These are phyloP conservation scores for Eucalyptus pumila DNA, from an alignment of 345 rosid genomes.

Conservation along the genomic window DNA sequence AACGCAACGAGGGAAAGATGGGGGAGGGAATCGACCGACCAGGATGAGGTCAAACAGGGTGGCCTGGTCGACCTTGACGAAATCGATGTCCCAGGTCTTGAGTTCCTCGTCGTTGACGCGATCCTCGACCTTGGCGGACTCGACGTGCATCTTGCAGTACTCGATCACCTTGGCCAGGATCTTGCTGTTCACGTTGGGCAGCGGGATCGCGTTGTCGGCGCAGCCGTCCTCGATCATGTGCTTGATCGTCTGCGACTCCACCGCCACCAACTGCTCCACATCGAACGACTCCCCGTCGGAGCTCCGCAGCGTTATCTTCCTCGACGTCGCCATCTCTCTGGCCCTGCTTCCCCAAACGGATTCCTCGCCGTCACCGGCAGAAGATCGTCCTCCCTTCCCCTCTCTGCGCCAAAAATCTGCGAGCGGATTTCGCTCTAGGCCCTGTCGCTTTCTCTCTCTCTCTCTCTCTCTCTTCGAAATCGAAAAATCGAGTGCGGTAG, in stretches of 20 bases:
- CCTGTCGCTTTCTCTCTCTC: too few species aligned
- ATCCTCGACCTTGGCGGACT: constrained; percentile 3
- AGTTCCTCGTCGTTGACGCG: constrained; percentile 11
- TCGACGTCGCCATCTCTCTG: background rate
- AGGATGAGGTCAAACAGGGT: constrained; percentile 39
- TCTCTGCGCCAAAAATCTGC: background rate
- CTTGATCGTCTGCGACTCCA: constrained; percentile 55
- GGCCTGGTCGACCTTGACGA: constrained; percentile 34
- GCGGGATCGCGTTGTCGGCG: constrained; percentile 49
- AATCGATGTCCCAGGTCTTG: constrained; percentile 48
- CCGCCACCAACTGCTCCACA: constrained; percentile 58
- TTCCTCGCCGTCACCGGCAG: background rate
- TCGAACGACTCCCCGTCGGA: constrained; percentile 66
- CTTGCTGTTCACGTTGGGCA: constrained; percentile 68
- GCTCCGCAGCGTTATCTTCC: constrained; percentile 40
- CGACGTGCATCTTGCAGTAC: constrained; percentile 72
- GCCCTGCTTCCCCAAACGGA: background rate
- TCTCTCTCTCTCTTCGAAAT: too few species aligned
- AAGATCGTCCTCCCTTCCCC: background rate
- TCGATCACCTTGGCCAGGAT: constrained; percentile 70
- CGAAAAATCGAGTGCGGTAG: background rate
- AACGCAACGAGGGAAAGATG: background rate
- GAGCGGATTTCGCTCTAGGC: background rate
- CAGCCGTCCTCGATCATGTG: constrained; percentile 74
- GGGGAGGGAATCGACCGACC: constrained; percentile 1